phyloP scores from a whole-genome alignment of 208 protist genomes.

The Strigomonas galati region DNA sequence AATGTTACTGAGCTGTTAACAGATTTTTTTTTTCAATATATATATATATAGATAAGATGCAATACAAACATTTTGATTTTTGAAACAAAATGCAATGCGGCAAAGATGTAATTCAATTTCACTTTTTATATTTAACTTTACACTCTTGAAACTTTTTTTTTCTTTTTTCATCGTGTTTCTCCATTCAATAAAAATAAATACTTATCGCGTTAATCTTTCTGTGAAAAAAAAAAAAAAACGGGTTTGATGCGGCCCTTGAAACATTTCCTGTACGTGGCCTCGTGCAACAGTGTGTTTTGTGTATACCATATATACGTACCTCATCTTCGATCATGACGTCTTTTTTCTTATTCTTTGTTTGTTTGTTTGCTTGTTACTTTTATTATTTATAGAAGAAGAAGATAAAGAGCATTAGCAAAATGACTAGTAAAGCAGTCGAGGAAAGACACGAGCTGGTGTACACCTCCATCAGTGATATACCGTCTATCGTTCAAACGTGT shows the following conservation, averaged over 20 bases:
- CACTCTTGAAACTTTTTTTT: too few species aligned
- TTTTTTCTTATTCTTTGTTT: neutral
- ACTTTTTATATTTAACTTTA: too few species aligned
- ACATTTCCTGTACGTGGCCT: too few species aligned
- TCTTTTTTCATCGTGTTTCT: conserved; percentile 9
- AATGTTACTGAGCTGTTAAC: conserved; percentile 5
- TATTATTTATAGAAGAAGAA: neutral
- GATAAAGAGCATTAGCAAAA: neutral
- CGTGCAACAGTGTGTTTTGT: neutral
- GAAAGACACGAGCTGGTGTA: neutral
- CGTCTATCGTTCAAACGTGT: neutral
- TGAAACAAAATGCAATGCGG: neutral
- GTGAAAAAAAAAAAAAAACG: conserved; percentile 1
- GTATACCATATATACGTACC: neutral
- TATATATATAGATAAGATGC: conserved; percentile 4
- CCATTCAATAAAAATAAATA: too few species aligned
- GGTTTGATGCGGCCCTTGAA: neutral
- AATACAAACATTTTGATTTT: neutral
- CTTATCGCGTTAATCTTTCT: conserved; percentile 3
- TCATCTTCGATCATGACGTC: neutral
- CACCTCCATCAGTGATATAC: neutral
- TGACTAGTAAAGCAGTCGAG: too few species aligned
- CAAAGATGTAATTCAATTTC: too few species aligned
- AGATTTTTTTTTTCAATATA: conserved; percentile 18
- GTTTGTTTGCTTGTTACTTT: conserved; percentile 11